These are phyloP conservation scores for Fusarium pseudograminearum DNA, from an alignment of 2,329 filamentous ascomycete genomes.

Conservation along the genomic window DNA sequence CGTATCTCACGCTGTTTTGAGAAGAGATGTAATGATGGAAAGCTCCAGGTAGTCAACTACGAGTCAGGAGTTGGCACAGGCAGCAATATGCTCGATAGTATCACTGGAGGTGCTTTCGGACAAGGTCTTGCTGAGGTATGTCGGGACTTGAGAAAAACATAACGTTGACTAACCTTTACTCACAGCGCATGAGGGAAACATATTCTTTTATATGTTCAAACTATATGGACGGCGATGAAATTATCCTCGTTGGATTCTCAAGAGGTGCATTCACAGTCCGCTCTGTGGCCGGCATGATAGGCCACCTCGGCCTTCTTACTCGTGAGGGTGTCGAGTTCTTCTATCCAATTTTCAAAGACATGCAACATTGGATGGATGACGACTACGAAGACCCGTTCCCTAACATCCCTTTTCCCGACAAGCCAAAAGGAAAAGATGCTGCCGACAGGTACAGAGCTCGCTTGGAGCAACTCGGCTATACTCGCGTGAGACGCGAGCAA, in stretches of 20 bases:
- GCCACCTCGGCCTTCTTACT: conserved; percentile 63
- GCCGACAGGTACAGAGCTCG: conserved; percentile 57
- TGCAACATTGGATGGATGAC: conserved; percentile 64
- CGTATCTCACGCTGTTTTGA: conserved; percentile 69
- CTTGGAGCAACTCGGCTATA: conserved; percentile 59
- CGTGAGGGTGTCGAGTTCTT: conserved; percentile 66
- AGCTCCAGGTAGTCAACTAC: conserved; percentile 70
- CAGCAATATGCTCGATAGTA: conserved; percentile 60
- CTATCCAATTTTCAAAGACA: conserved; percentile 67
- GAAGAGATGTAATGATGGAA: conserved; percentile 62
- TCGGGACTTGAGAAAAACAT: background rate
- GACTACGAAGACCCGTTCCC: conserved; percentile 63
- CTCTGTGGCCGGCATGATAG: conserved; percentile 67
- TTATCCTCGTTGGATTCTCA: conserved; percentile 68
- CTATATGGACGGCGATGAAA: conserved; percentile 69
- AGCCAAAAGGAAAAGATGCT: conserved; percentile 60
- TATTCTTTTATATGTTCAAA: conserved; percentile 73
- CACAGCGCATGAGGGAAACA: conserved; percentile 67
- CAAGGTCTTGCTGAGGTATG: conserved; percentile 65
- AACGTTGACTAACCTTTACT: conserved; percentile 7
- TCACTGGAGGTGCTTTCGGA: conserved; percentile 68
- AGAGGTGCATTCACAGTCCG: conserved; percentile 69
- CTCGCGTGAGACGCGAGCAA: conserved; percentile 56
- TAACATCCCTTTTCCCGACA: conserved; percentile 59
- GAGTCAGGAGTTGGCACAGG: conserved; percentile 71